phyloP scores from a whole-genome alignment of 1,284 basidiomycete species.

The Apiotrichum gracile region DNA sequence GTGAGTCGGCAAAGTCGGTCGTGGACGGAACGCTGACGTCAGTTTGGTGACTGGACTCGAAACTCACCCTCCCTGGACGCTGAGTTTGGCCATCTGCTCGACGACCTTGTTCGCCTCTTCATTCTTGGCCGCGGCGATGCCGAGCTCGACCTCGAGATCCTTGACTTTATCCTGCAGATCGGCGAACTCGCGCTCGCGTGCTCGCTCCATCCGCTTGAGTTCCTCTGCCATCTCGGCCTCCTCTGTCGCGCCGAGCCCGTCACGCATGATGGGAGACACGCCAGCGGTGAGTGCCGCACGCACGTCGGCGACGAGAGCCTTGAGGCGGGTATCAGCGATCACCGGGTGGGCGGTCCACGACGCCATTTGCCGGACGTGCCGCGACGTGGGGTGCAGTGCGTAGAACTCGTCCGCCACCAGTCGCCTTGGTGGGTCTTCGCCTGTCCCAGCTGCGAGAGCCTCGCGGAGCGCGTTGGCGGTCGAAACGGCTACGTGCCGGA shows the following conservation, averaged over 20 bases:
- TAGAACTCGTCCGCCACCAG: slow-evolving; percentile 9
- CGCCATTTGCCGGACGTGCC: slow-evolving; percentile 20
- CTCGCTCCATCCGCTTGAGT: slow-evolving; percentile 23
- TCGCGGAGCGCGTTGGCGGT: slow-evolving; percentile 64
- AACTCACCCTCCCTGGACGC: slow-evolving; percentile 24
- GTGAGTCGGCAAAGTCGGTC: slow-evolving; percentile 19
- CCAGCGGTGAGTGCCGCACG: slow-evolving; percentile 22
- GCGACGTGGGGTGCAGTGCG: not conserved
- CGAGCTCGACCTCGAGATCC: slow-evolving; percentile 42
- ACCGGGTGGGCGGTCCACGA: slow-evolving; percentile 42
- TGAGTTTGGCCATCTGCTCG: slow-evolving; percentile 31
- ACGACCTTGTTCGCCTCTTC: slow-evolving; percentile 35
- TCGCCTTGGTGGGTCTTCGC: slow-evolving; percentile 1
- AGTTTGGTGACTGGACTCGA: slow-evolving; percentile 1
- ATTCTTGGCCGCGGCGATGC: slow-evolving; percentile 31
- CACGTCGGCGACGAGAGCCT: slow-evolving; percentile 27
- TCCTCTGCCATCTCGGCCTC: slow-evolving; percentile 27
- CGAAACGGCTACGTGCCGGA: slow-evolving; percentile 63
- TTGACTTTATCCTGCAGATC: slow-evolving; percentile 40
- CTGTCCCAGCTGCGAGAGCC: slow-evolving; percentile 37
- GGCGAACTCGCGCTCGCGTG: slow-evolving; percentile 21
- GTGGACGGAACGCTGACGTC: slow-evolving; percentile 8
- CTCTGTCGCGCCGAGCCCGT: slow-evolving; percentile 2
- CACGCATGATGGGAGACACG: not conserved
- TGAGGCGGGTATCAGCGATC: slow-evolving; percentile 37